Evolutionary conservation across 805 yeast genomes (phyloP).

Genomic region (Yarrowia sp.): DNA sequence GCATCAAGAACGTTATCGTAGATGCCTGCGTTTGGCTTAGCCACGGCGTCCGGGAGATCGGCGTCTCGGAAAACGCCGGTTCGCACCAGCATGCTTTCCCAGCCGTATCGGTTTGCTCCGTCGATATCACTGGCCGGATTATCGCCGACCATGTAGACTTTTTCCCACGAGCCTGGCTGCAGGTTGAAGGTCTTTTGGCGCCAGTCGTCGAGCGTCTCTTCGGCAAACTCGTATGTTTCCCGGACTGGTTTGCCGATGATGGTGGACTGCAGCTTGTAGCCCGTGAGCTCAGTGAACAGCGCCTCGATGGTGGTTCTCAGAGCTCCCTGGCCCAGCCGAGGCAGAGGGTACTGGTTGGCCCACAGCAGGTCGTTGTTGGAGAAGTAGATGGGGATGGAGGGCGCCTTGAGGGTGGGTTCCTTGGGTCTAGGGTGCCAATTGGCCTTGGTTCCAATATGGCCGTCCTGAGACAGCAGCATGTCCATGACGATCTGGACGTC

Average conservation of each 20-base stretch:
- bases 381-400: slow-evolving; percentile 71
- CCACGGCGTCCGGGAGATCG: slow-evolving; percentile 49
- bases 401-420: slow-evolving; percentile 53
- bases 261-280: slow-evolving; percentile 60
- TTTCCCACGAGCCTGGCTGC: slow-evolving; percentile 48
- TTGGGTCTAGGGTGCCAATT: slow-evolving; percentile 34
- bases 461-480: slow-evolving; percentile 66
- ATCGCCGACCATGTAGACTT: slow-evolving; percentile 96
- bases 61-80: slow-evolving; percentile 86
- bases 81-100: slow-evolving; percentile 83
- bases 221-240: slow-evolving; percentile 83
- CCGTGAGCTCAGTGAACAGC: slow-evolving; percentile 62
- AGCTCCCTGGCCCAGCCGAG: slow-evolving; percentile 93
- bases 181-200: slow-evolving; percentile 18
- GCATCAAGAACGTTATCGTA: slow-evolving; percentile 62
- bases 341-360: slow-evolving; percentile 80
- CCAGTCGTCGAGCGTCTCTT: slow-evolving; percentile 65
- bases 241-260: slow-evolving; percentile 83
- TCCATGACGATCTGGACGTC: slow-evolving; percentile 83
- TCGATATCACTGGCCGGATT: slow-evolving; percentile 91
- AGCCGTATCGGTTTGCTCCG: slow-evolving; percentile 87
- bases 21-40: slow-evolving; percentile 57
- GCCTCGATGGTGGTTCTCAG: slow-evolving; percentile 69
- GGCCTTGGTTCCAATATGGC: slow-evolving; percentile 68
- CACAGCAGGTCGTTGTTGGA: slow-evolving; percentile 85